These are phyloP conservation scores for Pseudonitzschia pungens DNA, from an alignment of 108 stramenopile genomes.

Conservation along the genomic window DNA sequence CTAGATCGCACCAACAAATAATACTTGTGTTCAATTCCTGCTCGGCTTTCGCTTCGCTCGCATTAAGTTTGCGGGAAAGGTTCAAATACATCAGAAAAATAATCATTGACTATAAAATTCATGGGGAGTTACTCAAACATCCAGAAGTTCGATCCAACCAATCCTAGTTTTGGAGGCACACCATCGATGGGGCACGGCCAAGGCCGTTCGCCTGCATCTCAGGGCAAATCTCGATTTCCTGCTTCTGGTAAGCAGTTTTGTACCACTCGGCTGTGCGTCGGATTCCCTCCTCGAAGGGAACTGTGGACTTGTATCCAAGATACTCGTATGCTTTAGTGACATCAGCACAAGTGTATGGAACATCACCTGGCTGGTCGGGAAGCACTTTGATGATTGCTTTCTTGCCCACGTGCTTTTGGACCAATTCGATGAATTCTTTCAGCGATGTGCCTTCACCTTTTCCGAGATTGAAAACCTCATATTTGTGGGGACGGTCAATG, in stretches of 20 bases:
- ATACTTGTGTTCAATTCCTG: too few relatives aligned
- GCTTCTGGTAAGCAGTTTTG: slow-evolving; percentile 57
- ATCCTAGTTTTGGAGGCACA: too few relatives aligned
- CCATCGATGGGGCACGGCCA: slow-evolving; percentile 67
- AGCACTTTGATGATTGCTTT: slow-evolving; percentile 85
- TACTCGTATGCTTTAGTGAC: slow-evolving; percentile 85
- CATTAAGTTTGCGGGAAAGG: too few relatives aligned
- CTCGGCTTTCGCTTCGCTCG: too few relatives aligned
- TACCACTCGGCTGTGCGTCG: slow-evolving; percentile 92
- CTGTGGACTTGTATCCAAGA: slow-evolving; percentile 89
- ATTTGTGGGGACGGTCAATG: slow-evolving; percentile 92
- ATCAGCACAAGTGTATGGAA: slow-evolving; percentile 97
- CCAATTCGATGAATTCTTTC: slow-evolving; percentile 90
- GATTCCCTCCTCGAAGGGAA: slow-evolving; percentile 96
- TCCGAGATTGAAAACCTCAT: slow-evolving; percentile 96
- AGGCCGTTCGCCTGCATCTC: slow-evolving; percentile 79
- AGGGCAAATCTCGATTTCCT: slow-evolving; percentile 61
- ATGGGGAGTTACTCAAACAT: too few relatives aligned
- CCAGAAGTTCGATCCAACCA: too few relatives aligned
- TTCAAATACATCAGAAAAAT: too few relatives aligned
- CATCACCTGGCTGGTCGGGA: slow-evolving; percentile 99
- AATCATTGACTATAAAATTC: too few relatives aligned
- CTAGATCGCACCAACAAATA: too few relatives aligned
- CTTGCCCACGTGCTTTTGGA: slow-evolving; percentile 87
- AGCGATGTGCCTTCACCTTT: slow-evolving; percentile 91